Base-by-base conservation (phyloP, 2,329 filamentous ascomycete species). In the Ophiocordyceps unilateralis region DNA sequence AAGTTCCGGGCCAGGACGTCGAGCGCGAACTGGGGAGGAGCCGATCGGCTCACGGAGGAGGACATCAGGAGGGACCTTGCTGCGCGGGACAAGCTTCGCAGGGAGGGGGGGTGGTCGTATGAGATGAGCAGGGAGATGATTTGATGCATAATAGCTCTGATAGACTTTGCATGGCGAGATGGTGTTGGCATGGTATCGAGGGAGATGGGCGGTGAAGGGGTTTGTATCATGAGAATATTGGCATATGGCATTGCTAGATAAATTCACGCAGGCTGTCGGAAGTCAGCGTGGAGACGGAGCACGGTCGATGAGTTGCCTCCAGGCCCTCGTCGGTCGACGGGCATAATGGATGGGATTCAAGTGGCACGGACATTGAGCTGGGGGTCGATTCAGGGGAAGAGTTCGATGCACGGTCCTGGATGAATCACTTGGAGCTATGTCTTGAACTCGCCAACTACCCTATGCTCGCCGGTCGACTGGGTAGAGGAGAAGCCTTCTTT, bases 1-100 rank as follows among this genome's bases (percentile, higher is more conserved):
- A 84, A 86, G 56, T 96, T 95, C 70, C 77, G 93, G 17, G 80
- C 84, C 42, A 75, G 91, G 44, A 95, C 89, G 5, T 93, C 85
- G 52, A 94, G 86, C 61, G 93, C 93, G 30, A 93, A 94, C 64
- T 98, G 91, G 91, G 81, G 75, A 55, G 74, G 84, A 43, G 69
- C 81, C 3, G 93, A 98, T 52, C 64, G 70, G 43, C 68, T 98
- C 51, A 95, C 88, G 0, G 81, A 88, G 50, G 88, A 93, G 46
- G 88, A 95, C 55, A 84, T 93, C 54, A 68, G 75, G 43, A 82
- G 76, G 56, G 88, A 95, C 63, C 65, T 83, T 52, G 80, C 83
- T 47, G 83, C 82, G 44, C 72, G 88, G 47, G 83, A 93, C 60
- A 76, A 79, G 55, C 70, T 95, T 57, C 74, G 83, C 42, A 70